A percentile compares a stretch with the other conserved stretches of the same genome.
Conservation (phyloP, 208 protist genomes). For the Angomonas ambiguus region DNA sequence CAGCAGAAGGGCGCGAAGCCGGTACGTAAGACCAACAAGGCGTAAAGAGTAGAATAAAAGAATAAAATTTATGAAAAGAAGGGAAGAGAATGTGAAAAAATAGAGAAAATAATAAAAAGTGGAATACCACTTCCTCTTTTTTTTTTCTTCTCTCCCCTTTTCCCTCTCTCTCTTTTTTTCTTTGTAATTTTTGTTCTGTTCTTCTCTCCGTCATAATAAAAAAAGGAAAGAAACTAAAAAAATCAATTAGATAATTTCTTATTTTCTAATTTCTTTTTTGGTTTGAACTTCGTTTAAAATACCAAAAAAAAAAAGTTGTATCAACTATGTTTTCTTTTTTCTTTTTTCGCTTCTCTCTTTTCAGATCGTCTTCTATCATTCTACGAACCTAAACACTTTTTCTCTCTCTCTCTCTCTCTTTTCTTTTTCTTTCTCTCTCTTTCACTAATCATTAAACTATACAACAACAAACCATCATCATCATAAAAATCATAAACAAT, state of each 20-base stretch:
- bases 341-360: conserved; percentile 9
- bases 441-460: background rate
- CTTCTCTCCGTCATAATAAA: background rate
- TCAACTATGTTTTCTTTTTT: conserved; percentile 7
- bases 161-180: conserved; percentile 11
- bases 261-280: background rate
- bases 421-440: background rate
- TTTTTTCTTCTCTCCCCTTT: conserved; percentile 3
- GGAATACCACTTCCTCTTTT: conserved; percentile 7
- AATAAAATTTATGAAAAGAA: too few species aligned
- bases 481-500: background rate
- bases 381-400: too few species aligned
- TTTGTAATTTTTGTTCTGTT: conserved; percentile 1
- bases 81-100: background rate
- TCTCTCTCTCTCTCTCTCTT: background rate
- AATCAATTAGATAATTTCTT: too few species aligned
- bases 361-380: background rate
- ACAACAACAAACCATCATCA: background rate
- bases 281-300: background rate
- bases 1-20: conserved; percentile 21
- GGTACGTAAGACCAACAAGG: conserved; percentile 23
- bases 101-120: background rate
- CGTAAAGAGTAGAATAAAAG: background rate
- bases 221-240: too few species aligned
- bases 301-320: background rate